Percentiles rank a stretch among this genome's conserved stretches.
Conservation (phyloP, 495 filamentous ascomycete genomes). For the Aspergillus cristatus region DNA sequence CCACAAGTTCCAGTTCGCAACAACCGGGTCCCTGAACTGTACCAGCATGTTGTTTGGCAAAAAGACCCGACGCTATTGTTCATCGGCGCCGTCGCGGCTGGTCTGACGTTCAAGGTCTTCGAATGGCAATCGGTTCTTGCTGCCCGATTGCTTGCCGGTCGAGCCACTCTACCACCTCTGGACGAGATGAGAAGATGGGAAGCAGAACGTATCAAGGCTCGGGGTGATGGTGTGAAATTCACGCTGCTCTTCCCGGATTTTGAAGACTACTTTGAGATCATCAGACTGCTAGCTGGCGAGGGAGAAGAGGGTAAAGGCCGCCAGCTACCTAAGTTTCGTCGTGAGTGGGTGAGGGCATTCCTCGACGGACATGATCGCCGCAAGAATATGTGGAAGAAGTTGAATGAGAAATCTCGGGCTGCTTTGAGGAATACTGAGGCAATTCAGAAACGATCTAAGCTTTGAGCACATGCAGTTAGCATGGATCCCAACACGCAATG, state of each 20-base stretch:
- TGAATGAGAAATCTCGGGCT: no score
- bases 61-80: conserved; percentile 10
- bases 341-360: conserved; percentile 1
- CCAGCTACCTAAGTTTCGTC: conserved; percentile 1
- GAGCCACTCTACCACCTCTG: conserved; percentile 20
- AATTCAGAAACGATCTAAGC: no score
- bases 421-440: no score
- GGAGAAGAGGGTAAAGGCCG: neutral
- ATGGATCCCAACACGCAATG: no score
- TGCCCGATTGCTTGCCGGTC: conserved; percentile 34
- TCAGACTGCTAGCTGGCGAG: conserved; percentile 1
- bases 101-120: conserved; percentile 34
- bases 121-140: conserved; percentile 41
- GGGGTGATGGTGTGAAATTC: conserved; percentile 32
- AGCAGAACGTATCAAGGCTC: conserved; percentile 18
- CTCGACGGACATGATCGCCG: neutral
- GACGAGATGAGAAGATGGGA: conserved; percentile 34
- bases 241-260: conserved; percentile 32
- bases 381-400: neutral
- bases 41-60: conserved; percentile 9
- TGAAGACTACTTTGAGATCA: conserved; percentile 33
- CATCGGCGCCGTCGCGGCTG: conserved; percentile 22
- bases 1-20: conserved; percentile 1
- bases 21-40: conserved; percentile 9
- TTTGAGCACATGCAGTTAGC: no score